phyloP scores from a whole-genome alignment of 768 basidiomycete genomes.

The Podaxis rugospora region DNA sequence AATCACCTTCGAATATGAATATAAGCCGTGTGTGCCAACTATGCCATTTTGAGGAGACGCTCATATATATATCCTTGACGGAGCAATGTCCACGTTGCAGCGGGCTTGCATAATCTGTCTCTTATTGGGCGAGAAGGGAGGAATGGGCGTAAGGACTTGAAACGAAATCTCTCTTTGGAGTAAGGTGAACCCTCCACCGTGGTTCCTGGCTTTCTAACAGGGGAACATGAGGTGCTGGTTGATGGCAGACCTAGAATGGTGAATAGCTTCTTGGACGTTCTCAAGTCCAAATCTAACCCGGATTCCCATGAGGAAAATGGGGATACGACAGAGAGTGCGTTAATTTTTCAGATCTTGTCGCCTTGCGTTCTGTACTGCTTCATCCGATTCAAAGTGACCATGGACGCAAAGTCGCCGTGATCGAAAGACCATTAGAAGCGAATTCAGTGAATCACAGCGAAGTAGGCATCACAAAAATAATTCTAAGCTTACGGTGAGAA shows the following conservation, averaged over 20 bases:
- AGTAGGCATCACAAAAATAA: not conserved
- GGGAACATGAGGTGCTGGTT: not conserved
- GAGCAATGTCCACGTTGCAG: conserved; percentile 3
- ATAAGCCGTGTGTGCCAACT: not conserved
- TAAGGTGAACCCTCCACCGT: not conserved
- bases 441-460: not conserved
- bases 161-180: not conserved
- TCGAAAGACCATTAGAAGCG: too few relatives aligned
- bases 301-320: not conserved
- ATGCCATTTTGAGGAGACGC: not conserved
- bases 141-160: not conserved
- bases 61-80: not conserved
- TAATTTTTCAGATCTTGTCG: not conserved
- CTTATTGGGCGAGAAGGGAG: not conserved
- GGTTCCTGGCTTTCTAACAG: not conserved
- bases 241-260: not conserved
- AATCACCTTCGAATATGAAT: conserved; percentile 1
- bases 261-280: not conserved
- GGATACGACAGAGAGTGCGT: not conserved
- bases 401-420: too few relatives aligned
- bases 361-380: not conserved
- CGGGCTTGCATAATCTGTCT: not conserved
- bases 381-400: too few relatives aligned
- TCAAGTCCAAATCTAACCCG: not conserved
- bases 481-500: not conserved